Base-by-base conservation (phyloP, 2,329 filamentous ascomycete species). In the Monosporascus cannonballus region DNA sequence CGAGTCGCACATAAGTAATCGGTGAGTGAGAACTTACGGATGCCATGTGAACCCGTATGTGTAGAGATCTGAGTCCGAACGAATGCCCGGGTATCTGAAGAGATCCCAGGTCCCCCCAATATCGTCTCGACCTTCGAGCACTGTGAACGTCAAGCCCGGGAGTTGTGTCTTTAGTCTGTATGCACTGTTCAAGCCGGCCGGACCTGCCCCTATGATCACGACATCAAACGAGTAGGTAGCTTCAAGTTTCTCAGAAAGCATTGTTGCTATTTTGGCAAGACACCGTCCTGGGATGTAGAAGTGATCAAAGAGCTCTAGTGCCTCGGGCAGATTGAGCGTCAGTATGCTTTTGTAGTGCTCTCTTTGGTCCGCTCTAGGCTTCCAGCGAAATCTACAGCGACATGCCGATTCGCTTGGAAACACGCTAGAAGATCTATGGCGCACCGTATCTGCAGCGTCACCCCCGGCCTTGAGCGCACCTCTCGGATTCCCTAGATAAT, bases 21-120 rank as follows among this genome's bases (percentile, higher is more conserved):
- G 34, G 72, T 69, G 60, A 86, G 73, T 69, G 0, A 64, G 53
- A 2, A 2, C 76, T 81, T 42, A 42, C 18, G 86, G 86, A 50
- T 85, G 76, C 83, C 88, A 94, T 1, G 78, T 66, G 56, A 92
- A 87, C 47, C 83, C 81, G 53, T 85, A 87, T 1, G 80, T 74
- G 51, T 74, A 76, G 58, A 87, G 76, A 61, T 79, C 76, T 1
- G 82, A 85, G 64, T 87, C 85, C 41, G 82, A 86, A 37, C 84
- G 81, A 53, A 91, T 80, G 42, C 88, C 86, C 0, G 87, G 88
- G 63, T 90, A 92, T 49, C 80, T 83, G 75, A 90, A 92, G 53
- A 90, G 80, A 57, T 81, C 81, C 88, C 89, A 93, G 9, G 89
- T 93, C 18, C 89, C 89, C 11, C 87, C 89, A 11, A 90, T 73